phyloP scores from a whole-genome alignment of 2,329 filamentous ascomycete genomes.

The Aspergillus sp. region DNA sequence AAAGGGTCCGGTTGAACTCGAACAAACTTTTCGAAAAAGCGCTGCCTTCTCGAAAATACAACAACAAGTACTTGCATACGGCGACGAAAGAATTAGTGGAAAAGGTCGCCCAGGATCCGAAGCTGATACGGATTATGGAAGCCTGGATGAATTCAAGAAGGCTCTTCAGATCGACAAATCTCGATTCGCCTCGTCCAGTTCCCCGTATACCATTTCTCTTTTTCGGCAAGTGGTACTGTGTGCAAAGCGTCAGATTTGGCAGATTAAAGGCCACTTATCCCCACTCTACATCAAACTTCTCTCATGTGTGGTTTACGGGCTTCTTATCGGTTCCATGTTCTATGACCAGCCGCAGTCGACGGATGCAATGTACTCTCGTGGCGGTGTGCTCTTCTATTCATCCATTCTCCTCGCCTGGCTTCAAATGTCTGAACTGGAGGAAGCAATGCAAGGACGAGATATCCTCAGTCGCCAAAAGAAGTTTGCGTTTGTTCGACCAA shows the following conservation, averaged over 20 bases:
- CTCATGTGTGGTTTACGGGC: slow-evolving; percentile 66
- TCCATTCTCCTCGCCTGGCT: slow-evolving; percentile 64
- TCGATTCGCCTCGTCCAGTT: slow-evolving; percentile 58
- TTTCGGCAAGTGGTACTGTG: slow-evolving; percentile 60
- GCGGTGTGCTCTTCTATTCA: slow-evolving; percentile 62
- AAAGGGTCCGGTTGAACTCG: slow-evolving; percentile 64
- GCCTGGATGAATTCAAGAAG: slow-evolving; percentile 54
- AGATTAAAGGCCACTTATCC: slow-evolving; percentile 68
- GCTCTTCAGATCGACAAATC: slow-evolving; percentile 59
- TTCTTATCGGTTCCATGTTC: slow-evolving; percentile 74
- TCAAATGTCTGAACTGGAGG: slow-evolving; percentile 72
- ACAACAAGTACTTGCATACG: slow-evolving; percentile 59
- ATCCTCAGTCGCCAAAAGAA: slow-evolving; percentile 66
- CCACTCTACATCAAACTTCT: slow-evolving; percentile 72
- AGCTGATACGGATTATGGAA: slow-evolving; percentile 33
- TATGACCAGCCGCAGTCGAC: slow-evolving; percentile 60
- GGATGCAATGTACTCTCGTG: slow-evolving; percentile 58
- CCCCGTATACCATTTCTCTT: slow-evolving; percentile 72
- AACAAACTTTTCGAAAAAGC: slow-evolving; percentile 64
- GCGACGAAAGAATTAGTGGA: slow-evolving; percentile 35
- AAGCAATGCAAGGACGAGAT: slow-evolving; percentile 67
- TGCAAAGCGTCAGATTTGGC: slow-evolving; percentile 70
- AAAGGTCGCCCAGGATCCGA: slow-evolving; percentile 49
- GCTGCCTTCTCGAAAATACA: slow-evolving; percentile 58
- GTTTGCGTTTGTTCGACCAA: slow-evolving; percentile 64